Evolutionary conservation across 208 protist genomes (phyloP), one percentile per base, ranked within the genome.

Genomic region (Leishmania tropica): DNA sequence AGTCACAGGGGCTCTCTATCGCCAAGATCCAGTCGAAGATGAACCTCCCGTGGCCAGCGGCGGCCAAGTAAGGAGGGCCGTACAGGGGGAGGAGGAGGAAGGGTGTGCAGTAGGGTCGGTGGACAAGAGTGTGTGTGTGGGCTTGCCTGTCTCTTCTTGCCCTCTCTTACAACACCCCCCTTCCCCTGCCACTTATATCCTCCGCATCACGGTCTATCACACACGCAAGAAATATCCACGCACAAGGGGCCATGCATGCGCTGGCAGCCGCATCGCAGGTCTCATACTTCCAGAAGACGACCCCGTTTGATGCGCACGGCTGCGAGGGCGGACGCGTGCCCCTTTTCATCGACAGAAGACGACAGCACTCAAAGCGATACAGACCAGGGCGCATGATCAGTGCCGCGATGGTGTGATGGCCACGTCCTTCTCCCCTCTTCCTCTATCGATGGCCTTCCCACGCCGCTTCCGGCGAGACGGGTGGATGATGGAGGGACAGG

Each of bases 1-100:
- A 78, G 65, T 76, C 81, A 0, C 80, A 83, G 42, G 84, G 81
- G 1, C 28, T 86, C 11, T 83, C 84, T 2, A 73, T 88, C 31
- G 45, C 76, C 3, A 83, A 86, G 45, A 76, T 88, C 2, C 74
- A 83, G 58, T 28, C 78, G 24, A 60, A 24, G 45, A 70, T 83
- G 74, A 45, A 76, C 37, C 51, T 72, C 3, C 54, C 45, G 1
- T 83, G 74, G 75, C 81, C 81, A 40, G 35, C 24, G 24, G 48
- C 21, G 24, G 35, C 7, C 35, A 35, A 64, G 35, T 62, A 31
- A 47, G 47, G 53, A 28, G 56, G 21, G 40, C 24, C 21, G 3
- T 0, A 35, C 19, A 47, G 37, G 1, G 1, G 71, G 42, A 45
- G 42, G 5, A 42, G 71, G 5, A 10, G 8, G 51, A n/a, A 7